Evolutionary conservation across 768 basidiomycete genomes (phyloP), one percentile per base, ranked within the genome.

Genomic region (Ramaria rubella): DNA sequence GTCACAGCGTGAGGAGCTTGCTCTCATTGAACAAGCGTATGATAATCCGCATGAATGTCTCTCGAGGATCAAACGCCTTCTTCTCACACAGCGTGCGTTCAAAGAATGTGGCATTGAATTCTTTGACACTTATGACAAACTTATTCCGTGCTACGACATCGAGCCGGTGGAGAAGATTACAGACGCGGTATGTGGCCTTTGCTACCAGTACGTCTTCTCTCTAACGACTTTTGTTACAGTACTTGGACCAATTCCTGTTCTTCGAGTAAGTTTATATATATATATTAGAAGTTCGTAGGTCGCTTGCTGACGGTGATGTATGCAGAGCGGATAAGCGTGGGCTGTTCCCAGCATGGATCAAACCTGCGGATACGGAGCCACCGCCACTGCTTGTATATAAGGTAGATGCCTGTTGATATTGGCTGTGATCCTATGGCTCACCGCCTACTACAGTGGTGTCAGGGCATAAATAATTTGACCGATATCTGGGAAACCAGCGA

Each of bases 121-220:
- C 72, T 95, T 94, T 70, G 94, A 96, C 64, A 96, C 94, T 0
- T 95, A 98, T 65, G 94, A 97, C 77, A 97, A 95, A 70, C 81
- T 98, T 64, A 97, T 98, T 64, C 94, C 94, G 24, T 97, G 94
- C 68, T 98, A 99, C 68, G 95, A 98, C 65, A 98, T 99, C 60
- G 96, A 99, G 69, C 96, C 96, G 0, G 93, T 99, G 15, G 96
- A 99, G 77, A 99, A 99, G 83, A 98, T 99, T 62, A 98, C 96
- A 26, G 96, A 98, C 70, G 96, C 96, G 33, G 86, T 88, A 61
- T 67, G 86, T 78, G 12, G 5, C 11, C 5, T 4, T 45, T 52
- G 42, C 31, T 36, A 36, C 29, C 49, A 12, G 51, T 23, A 44
- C 50, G 9, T 26, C 11, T 59, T 27, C 55, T 67, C 52, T 62